Evolutionary conservation across 176 grass and related monocot species (phyloP).

Genomic region (Paspalum vaginatum): DNA sequence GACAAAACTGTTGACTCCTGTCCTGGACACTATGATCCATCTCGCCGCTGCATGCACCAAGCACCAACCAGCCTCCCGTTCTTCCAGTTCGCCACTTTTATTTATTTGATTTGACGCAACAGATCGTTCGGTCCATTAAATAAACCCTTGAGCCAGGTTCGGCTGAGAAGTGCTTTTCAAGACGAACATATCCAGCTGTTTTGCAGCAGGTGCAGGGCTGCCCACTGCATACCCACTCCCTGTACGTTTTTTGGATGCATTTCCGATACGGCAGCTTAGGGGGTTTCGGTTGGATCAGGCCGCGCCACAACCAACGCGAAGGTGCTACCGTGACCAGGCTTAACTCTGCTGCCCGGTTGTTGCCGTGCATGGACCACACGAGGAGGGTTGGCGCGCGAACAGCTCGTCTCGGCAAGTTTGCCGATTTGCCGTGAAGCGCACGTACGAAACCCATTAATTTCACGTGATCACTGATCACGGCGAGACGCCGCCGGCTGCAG

Average conservation of each 20-base stretch:
- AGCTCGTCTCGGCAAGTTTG: conserved; percentile 15
- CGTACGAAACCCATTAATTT: conserved; percentile 9
- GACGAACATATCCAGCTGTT: not conserved
- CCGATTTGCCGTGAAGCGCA: conserved; percentile 9
- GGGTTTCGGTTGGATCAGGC: not conserved
- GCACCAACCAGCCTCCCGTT: conserved; percentile 31
- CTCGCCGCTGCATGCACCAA: too few species aligned
- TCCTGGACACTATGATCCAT: not conserved
- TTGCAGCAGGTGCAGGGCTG: not conserved
- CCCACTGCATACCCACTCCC: not conserved
- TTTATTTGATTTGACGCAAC: conserved; percentile 29
- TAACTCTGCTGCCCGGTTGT: conserved; percentile 29
- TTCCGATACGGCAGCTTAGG: not conserved
- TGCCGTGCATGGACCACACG: conserved; percentile 9
- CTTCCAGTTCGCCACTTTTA: conserved; percentile 14
- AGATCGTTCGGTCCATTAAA: conserved; percentile 41
- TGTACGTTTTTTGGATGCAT: not conserved
- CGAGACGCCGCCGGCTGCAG: too few species aligned
- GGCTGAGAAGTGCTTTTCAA: not conserved
- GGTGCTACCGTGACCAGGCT: not conserved
- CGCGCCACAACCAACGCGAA: not conserved
- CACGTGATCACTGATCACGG: too few species aligned
- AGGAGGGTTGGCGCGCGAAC: not conserved
- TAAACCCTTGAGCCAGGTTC: conserved; percentile 1
- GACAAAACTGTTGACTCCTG: conserved; percentile 13